phyloP scores from a whole-genome alignment of 768 basidiomycete species.

The Boletus subcaerulescens region DNA sequence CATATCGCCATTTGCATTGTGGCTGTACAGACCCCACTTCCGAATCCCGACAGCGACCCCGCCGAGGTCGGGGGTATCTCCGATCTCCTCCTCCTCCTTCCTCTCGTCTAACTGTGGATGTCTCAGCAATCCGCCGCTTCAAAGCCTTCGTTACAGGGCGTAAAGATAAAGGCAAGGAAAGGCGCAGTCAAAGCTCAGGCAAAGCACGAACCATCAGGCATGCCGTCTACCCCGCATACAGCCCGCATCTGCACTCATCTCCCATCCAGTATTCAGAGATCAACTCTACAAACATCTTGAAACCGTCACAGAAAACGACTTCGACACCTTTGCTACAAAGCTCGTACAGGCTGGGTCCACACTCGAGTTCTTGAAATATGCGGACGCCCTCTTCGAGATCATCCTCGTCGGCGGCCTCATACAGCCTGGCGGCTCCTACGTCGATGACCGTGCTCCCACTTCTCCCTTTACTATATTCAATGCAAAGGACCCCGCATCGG shows the following conservation, averaged over 20 bases:
- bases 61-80: neutral
- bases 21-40: neutral
- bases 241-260: constrained; percentile 9
- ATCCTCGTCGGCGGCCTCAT: constrained; percentile 93
- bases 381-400: constrained; percentile 94
- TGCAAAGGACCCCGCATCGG: constrained; percentile 71
- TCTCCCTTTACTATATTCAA: constrained; percentile 89
- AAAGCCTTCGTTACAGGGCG: constrained; percentile 91
- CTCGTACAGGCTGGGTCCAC: constrained; percentile 89
- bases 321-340: constrained; percentile 78
- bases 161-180: constrained; percentile 91
- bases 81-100: neutral
- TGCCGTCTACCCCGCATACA: neutral
- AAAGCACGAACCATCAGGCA: constrained; percentile 87
- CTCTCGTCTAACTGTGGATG: constrained; percentile 67
- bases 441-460: constrained; percentile 82
- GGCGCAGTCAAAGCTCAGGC: constrained; percentile 89
- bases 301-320: constrained; percentile 74
- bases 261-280: constrained; percentile 77
- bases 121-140: constrained; percentile 82
- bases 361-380: constrained; percentile 96
- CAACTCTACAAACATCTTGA: constrained; percentile 90
- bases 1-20: neutral
- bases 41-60: neutral
- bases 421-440: constrained; percentile 89